Evolutionary conservation across 345 rosid genomes (phyloP).

Genomic region (Lepidium sativum): DNA sequence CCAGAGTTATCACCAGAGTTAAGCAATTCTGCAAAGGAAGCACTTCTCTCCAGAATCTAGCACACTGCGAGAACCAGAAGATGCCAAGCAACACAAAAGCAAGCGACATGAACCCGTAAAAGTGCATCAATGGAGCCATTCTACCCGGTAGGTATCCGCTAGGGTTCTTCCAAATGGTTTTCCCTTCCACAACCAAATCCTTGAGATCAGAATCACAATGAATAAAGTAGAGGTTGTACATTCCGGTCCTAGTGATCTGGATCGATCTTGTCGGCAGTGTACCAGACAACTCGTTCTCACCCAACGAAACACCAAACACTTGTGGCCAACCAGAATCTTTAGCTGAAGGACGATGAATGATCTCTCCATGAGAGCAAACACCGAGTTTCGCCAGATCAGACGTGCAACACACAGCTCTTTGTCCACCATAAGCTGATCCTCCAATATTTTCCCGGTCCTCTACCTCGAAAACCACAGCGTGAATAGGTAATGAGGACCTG

Average conservation of each 20-base stretch:
- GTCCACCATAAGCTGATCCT: slow-evolving; percentile 98
- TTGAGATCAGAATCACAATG: slow-evolving; percentile 69
- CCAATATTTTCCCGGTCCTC: slow-evolving; percentile 82
- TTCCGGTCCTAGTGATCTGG: slow-evolving; percentile 73
- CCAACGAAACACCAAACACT: slow-evolving; percentile 56
- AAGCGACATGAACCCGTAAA: slow-evolving; percentile 80
- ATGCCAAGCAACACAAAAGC: slow-evolving; percentile 79
- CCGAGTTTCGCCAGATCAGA: slow-evolving; percentile 86
- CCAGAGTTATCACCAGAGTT: slow-evolving; percentile 74
- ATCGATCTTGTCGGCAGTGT: slow-evolving; percentile 45
- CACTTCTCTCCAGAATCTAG: slow-evolving; percentile 88
- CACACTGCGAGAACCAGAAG: slow-evolving; percentile 94
- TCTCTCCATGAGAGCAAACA: slow-evolving; percentile 61
- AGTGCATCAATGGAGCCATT: slow-evolving; percentile 95
- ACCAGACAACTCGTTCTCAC: slow-evolving; percentile 36
- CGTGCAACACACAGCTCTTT: slow-evolving; percentile 91
- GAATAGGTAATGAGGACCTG: slow-evolving; percentile 46
- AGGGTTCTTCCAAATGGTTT: slow-evolving; percentile 94
- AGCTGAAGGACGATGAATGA: slow-evolving; percentile 72
- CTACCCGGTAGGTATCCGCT: slow-evolving; percentile 86
- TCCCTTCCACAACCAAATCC: slow-evolving; percentile 63
- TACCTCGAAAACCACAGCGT: slow-evolving; percentile 73
- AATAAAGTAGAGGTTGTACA: slow-evolving; percentile 90
- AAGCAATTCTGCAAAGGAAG: slow-evolving; percentile 83
- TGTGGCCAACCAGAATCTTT: slow-evolving; percentile 65